Evolutionary conservation across 176 grass and related monocot species (phyloP).

Genomic region (Hordeum marinum): DNA sequence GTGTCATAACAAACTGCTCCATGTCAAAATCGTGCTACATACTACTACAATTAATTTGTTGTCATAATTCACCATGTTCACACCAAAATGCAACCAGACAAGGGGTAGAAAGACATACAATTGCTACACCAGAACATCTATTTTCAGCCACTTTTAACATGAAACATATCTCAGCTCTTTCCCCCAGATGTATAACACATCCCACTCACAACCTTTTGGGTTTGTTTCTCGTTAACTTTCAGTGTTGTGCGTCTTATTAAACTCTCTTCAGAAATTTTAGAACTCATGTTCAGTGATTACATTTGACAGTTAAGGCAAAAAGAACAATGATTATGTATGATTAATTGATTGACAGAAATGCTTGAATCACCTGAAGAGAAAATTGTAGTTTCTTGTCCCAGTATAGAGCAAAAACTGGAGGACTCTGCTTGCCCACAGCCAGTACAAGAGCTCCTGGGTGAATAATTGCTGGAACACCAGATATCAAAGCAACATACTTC

Average conservation of each 20-base stretch:
- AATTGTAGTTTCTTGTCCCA: slow-evolving; percentile 98
- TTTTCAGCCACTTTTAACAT: neutral
- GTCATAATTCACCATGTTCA: neutral
- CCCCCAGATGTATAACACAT: neutral
- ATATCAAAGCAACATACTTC: slow-evolving; percentile 93
- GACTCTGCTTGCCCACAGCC: slow-evolving; percentile 77
- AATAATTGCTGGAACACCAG: slow-evolving; percentile 70
- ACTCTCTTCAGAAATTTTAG: neutral
- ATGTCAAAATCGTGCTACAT: neutral
- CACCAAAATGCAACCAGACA: neutral
- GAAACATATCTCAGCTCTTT: neutral
- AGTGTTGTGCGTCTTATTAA: neutral
- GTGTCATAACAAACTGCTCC: neutral
- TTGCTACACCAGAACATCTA: neutral
- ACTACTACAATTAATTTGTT: neutral
- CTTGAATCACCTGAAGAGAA: slow-evolving; percentile 79
- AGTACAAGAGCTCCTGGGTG: slow-evolving; percentile 90
- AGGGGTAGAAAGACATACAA: neutral
- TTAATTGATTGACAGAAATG: neutral
- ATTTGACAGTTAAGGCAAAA: neutral
- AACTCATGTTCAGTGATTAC: neutral
- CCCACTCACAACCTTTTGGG: neutral
- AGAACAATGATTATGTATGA: neutral
- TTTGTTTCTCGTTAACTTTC: slow-evolving; percentile 20
- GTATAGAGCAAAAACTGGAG: slow-evolving; percentile 77